Base-by-base conservation (phyloP, 2,329 filamentous ascomycete species). In the Fusarium sp. region DNA sequence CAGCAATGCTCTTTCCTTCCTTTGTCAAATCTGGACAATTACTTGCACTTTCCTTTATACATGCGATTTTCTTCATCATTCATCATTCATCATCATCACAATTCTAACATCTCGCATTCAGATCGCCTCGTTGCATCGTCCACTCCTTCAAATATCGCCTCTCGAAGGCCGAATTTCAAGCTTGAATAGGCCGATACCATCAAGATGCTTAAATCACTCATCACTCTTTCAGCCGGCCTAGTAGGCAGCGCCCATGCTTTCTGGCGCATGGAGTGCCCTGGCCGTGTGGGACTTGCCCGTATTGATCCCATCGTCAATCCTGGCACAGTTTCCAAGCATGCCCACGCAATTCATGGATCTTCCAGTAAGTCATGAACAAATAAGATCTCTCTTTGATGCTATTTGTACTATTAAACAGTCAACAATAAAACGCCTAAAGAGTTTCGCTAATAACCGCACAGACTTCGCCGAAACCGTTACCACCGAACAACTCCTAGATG, bases 241-340 rank as follows among this genome's bases (percentile, higher is more conserved):
- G 71, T 83, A 41, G 79, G 79, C 44, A 74, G 83, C 64, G 86
- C 85, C 51, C 79, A 87, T 75, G 95, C 92, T 67, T 97, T 97
- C 83, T 97, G 93, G 93, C 93, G 95, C 79, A 93, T 97, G 88
- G 92, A 94, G 77, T 97, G 94, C 82, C 92, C 89, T 75, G 91
- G 90, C 62, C 87, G 88, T 51, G 86, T 91, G 73, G 93, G 91
- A 70, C 81, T 93, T 64, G 92, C 90, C 55, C 89, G 93, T 64
- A 85, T 97, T 44, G 94, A 97, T 79, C 94, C 94, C 24, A 86
- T 97, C 62, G 86, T 96, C 62, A 86, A 89, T 65, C 88, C 87
- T 6, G 91, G 90, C 55, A 75, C 78, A 26, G 71, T 90, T 38
- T 88, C 91, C 15, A 80, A 85, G 66, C 95, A 97, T 81, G 87